A percentile compares a stretch with the other conserved stretches of the same genome.
These are phyloP conservation scores for Bryopsis sp. DNA, from an alignment of 139 green algal genomes.

Conservation along the genomic window DNA sequence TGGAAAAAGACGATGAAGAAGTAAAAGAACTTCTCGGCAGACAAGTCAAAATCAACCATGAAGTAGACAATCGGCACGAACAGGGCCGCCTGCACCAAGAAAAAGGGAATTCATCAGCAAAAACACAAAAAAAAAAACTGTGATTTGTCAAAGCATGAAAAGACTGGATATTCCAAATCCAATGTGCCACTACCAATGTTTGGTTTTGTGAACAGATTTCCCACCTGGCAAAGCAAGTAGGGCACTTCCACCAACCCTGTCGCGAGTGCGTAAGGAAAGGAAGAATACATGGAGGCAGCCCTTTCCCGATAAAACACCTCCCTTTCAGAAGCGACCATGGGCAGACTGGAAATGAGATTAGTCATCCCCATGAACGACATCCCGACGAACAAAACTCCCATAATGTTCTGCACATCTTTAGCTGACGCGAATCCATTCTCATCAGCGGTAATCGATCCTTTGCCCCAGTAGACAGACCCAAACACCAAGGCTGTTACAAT, in stretches of 20 bases:
- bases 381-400: constrained; percentile 45
- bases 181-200: too few species aligned
- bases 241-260: constrained; percentile 35
- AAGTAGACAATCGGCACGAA: constrained; percentile 37
- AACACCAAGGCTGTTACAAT: constrained; percentile 20
- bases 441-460: constrained; percentile 16
- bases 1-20: constrained; percentile 28
- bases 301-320: constrained; percentile 51
- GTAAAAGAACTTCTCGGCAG: constrained; percentile 23
- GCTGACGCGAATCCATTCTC: background rate
- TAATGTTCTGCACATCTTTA: constrained; percentile 43
- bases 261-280: constrained; percentile 23
- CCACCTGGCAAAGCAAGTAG: constrained; percentile 21
- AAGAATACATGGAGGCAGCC: constrained; percentile 22
- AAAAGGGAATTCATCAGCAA: too few species aligned
- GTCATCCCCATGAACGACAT: constrained; percentile 27
- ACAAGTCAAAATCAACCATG: constrained; percentile 35
- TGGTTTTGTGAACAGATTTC: background rate
- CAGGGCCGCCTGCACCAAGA: constrained; percentile 34
- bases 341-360: constrained; percentile 11
- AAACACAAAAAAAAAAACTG: too few species aligned
- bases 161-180: too few species aligned
- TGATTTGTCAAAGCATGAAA: too few species aligned
- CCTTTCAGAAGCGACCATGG: constrained; percentile 35
- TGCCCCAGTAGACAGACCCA: constrained; percentile 22